Evolutionary conservation across 2,329 filamentous ascomycete species (phyloP), one percentile per base, ranked within the genome.

Genomic region (Calonectria ilicicola): DNA sequence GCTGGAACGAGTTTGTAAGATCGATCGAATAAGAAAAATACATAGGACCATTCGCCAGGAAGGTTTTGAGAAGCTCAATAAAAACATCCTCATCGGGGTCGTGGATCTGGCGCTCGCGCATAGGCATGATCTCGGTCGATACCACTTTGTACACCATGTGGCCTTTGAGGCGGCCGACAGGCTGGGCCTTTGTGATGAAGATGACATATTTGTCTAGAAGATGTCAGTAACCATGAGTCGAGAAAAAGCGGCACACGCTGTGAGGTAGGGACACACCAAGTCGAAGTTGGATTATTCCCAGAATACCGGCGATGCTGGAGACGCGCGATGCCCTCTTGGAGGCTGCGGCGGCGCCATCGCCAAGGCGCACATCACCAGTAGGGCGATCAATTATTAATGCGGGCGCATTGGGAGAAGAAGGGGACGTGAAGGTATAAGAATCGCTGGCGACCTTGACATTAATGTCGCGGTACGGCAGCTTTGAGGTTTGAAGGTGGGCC

Each of bases 21-120:
- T 99, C 97, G 83, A 98, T 91, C 10, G 96, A 96, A 87, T 99
- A 99, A 70, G 97, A 98, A 81, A 98, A 99, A 89, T 98, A 98
- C 93, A 98, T 95, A 10, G 96, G 95, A 0, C 94, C 94, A 15
- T 91, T 92, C 83, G 94, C 93, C 78, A 99, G 90, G 74, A 97
- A 92, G 60, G 90, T 91, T 84, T 95, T 95, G 78, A 99, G 90
- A 67, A 98, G 89, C 63, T 88, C 86, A 67, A 98, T 90, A 84
- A 98, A 98, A 78, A 92, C 94, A 84, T 98, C 96, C 88, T 99
- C 97, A 83, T 99, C 97, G 53, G 93, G 91, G 81, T 99, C 97
- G 85, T 94, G 95, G 74, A 98, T 91, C 77, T 95, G 93, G 77
- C 95, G 93, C 86, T 98, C 97, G 84, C 96, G 95, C 82, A 99